Conservation (phyloP, 2,329 filamentous ascomycete species). For the Sarocladium oryzae region DNA sequence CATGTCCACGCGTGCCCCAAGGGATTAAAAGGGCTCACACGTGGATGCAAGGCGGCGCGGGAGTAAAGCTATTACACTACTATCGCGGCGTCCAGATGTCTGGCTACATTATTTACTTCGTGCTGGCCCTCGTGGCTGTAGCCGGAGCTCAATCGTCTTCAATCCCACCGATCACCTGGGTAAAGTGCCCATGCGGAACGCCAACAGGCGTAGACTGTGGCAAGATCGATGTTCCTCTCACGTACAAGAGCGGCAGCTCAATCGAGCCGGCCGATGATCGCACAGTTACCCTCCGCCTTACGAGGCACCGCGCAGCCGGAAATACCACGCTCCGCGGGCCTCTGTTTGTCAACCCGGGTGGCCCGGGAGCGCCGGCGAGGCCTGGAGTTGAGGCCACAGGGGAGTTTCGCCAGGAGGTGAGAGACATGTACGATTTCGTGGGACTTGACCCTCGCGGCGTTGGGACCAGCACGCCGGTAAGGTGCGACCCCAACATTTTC, state of each 20-base stretch:
- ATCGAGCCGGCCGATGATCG: background rate
- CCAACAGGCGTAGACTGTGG: background rate
- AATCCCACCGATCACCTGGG: background rate
- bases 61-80: no score
- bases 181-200: background rate
- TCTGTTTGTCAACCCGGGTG: conserved; percentile 18
- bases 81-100: no score
- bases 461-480: conserved; percentile 31
- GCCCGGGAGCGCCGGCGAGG: no score
- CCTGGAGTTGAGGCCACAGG: no score
- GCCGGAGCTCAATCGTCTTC: background rate
- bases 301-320: background rate
- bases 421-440: conserved; percentile 31
- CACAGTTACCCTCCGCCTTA: background rate
- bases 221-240: background rate
- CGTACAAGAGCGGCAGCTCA: background rate
- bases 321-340: conserved; percentile 6
- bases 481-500: conserved; percentile 27
- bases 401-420: conserved; percentile 14
- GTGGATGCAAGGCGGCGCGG: no score
- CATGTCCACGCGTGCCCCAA: no score
- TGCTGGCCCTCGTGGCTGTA: background rate
- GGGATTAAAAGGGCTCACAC: no score
- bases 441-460: conserved; percentile 38
- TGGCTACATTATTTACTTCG: no score